Base-by-base conservation (phyloP, 108 stramenopile species). In the Discostella pseudostelligera region DNA sequence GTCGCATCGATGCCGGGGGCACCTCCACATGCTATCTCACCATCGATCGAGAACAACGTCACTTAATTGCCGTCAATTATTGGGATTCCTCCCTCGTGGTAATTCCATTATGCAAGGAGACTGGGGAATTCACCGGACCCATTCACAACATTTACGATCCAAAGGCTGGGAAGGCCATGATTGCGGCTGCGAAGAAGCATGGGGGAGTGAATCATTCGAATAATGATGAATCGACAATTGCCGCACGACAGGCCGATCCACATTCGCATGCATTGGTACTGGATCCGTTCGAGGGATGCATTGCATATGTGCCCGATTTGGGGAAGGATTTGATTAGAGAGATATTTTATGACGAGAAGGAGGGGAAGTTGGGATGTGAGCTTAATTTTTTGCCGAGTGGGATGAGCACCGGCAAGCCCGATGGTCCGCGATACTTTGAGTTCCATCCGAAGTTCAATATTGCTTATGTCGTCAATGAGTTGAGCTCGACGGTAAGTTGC, bases 1-100 rank as follows among this genome's bases (percentile, higher is more conserved):
- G 66, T 39, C 29, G 35, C 21, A 83, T 87, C 9, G 92, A 91
- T 74, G 96, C 96, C 39, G 87, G 87, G 39, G 93, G 93, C 39
- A 90, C 87, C 20, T 94, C 92, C 39, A 97, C 97, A 14, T 97
- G 97, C 86, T 97, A 96, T 70, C 67, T 97, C 37, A 96, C 95
- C 28, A 89, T 97, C 48, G 94, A 95, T 72, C 79, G 72, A 24
- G 83, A 83, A 14, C 75, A 80, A 46, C 73, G 78, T 54, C 78
- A 96, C 70, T 58, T 96, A 56, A 76, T 97, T 20, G 87, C 91
- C 25, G 94, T 94, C 24, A 97, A 97, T 78, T 97, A 96, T 62
- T 97, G 97, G 97, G 86, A 95, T 68, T 89, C 90, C 4, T 89
- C 92, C 4, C 74, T 97, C 11, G 91, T 73, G 20, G 87, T 91